Evolutionary conservation across 108 stramenopile species (phyloP).

Genomic region (Nannochloropsis oceanica): DNA sequence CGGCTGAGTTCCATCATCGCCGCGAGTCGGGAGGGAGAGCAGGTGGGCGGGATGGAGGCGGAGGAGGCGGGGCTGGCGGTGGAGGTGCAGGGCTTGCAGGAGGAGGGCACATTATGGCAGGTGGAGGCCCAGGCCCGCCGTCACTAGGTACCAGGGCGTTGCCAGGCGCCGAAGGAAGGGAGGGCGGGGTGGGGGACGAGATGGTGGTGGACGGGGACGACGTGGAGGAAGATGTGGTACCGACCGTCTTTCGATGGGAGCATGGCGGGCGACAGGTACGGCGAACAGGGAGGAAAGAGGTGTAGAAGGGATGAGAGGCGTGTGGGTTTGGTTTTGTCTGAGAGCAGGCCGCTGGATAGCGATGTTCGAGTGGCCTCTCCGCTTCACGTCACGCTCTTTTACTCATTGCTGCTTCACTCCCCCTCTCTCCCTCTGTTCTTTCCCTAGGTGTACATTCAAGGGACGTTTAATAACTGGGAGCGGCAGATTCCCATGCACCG

Average conservation of each 20-base stretch:
- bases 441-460: conserved; percentile 67
- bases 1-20: neutral
- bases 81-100: neutral
- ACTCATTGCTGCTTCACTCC: no score
- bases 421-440: neutral
- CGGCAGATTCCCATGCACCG: conserved; percentile 96
- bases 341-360: no score
- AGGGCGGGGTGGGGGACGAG: neutral
- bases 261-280: conserved; percentile 83
- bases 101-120: neutral
- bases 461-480: conserved; percentile 97
- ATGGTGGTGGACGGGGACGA: conserved; percentile 3
- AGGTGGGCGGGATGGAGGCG: neutral
- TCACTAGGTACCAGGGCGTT: neutral
- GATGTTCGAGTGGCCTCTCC: no score
- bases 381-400: no score
- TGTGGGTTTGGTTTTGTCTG: no score
- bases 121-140: neutral
- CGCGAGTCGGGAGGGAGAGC: neutral
- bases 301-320: no score
- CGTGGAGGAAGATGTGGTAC: conserved; percentile 63
- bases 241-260: conserved; percentile 97
- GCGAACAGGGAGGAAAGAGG: neutral
- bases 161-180: neutral
- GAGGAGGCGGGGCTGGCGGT: neutral